Evolutionary conservation across 2,329 filamentous ascomycete species (phyloP).

Genomic region (Neurospora sp.): DNA sequence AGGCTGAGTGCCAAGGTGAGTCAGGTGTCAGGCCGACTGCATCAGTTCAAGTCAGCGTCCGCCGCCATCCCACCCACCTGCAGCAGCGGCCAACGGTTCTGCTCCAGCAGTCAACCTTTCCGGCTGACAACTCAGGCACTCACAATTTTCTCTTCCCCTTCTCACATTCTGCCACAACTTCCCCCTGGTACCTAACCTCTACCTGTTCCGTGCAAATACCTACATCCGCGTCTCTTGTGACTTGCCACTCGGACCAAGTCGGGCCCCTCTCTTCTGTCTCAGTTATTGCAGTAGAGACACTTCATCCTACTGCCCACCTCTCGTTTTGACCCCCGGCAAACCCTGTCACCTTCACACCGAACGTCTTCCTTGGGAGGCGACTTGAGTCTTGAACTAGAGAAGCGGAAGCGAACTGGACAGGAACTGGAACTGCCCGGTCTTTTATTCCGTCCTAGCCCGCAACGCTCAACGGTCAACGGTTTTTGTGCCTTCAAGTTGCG

Average conservation of each 20-base stretch:
- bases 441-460: not conserved
- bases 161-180: not conserved
- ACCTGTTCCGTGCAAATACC: not conserved
- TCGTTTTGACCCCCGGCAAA: not conserved
- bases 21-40: not conserved
- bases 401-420: not conserved
- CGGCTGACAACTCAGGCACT: not conserved
- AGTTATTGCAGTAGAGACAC: not conserved
- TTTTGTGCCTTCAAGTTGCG: not conserved
- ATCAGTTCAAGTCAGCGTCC: not conserved
- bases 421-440: not conserved
- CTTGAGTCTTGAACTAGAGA: not conserved
- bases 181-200: not conserved
- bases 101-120: not conserved
- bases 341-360: not conserved
- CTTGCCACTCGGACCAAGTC: not conserved
- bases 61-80: not conserved
- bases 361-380: not conserved
- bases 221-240: not conserved
- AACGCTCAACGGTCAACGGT: not conserved
- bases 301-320: not conserved
- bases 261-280: not conserved
- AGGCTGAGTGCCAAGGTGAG: not conserved
- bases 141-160: not conserved
- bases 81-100: not conserved